phyloP scores from a whole-genome alignment of 1,139 yeast species.

The Saccharomycopsis phalli region DNA sequence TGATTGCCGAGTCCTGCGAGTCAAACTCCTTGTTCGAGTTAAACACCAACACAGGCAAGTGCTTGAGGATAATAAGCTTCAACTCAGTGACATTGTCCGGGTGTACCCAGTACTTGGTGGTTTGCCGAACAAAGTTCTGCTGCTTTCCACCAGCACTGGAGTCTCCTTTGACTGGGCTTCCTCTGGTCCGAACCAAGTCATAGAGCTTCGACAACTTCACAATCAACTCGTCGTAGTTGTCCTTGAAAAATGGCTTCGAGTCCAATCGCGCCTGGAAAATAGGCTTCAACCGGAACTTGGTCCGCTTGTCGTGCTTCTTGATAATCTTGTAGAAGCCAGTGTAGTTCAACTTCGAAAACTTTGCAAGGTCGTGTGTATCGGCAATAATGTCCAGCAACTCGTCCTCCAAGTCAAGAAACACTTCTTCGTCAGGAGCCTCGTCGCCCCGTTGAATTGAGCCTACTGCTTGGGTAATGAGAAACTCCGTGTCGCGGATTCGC shows the following conservation, averaged over 20 bases:
- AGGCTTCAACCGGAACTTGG: conserved; percentile 77
- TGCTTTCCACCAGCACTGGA: conserved; percentile 95
- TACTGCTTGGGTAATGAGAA: conserved; percentile 57
- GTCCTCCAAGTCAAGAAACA: conserved; percentile 83
- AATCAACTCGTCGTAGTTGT: conserved; percentile 80
- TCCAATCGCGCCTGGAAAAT: conserved; percentile 88
- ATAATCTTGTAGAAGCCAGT: conserved; percentile 94
- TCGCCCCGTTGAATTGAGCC: conserved; percentile 7
- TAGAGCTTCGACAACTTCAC: conserved; percentile 84
- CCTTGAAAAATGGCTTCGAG: conserved; percentile 91
- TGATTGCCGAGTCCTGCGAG: conserved; percentile 87
- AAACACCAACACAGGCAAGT: conserved; percentile 91
- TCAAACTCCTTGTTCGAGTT: conserved; percentile 95
- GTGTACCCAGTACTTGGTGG: conserved; percentile 98
- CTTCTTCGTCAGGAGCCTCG: conserved; percentile 51
- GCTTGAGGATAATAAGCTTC: conserved; percentile 84
- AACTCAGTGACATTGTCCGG: conserved; percentile 98
- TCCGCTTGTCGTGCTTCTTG: conserved; percentile 91
- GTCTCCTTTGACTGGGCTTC: conserved; percentile 91
- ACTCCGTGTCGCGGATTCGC: conserved; percentile 74
- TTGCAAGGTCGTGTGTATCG: conserved; percentile 93
- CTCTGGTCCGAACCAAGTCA: conserved; percentile 90
- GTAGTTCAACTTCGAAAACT: conserved; percentile 83
- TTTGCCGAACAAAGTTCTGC: conserved; percentile 96
- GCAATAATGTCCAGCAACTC: conserved; percentile 91